Conservation (phyloP, 2,329 filamentous ascomycete species). For the Ophiostoma australiae region DNA sequence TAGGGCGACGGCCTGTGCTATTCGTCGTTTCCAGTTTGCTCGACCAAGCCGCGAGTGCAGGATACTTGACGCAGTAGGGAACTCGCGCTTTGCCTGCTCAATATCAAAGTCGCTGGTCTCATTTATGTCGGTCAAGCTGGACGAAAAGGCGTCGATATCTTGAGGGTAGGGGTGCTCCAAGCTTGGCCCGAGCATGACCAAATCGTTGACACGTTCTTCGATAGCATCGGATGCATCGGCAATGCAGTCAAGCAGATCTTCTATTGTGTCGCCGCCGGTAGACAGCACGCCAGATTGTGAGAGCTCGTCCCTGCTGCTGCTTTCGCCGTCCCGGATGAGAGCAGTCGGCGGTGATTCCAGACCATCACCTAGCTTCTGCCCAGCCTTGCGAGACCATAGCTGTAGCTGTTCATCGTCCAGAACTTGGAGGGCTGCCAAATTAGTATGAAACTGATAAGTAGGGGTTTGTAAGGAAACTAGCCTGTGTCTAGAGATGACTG, state of each 20-base stretch:
- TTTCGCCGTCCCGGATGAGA: neutral
- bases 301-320: neutral
- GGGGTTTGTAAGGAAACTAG: neutral
- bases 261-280: neutral
- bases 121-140: conserved; percentile 23
- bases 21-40: conserved; percentile 25
- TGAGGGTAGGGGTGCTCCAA: conserved; percentile 25
- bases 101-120: conserved; percentile 25
- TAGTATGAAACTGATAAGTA: neutral
- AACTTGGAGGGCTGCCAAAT: conserved; percentile 19
- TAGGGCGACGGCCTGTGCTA: conserved; percentile 23
- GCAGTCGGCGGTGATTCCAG: neutral
- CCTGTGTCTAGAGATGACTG: conserved; percentile 25
- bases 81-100: conserved; percentile 22
- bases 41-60: conserved; percentile 25
- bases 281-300: conserved; percentile 3
- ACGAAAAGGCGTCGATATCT: conserved; percentile 24
- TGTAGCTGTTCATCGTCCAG: conserved; percentile 21
- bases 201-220: conserved; percentile 18
- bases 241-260: conserved; percentile 12
- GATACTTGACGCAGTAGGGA: conserved; percentile 24
- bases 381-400: conserved; percentile 14
- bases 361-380: neutral
- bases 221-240: conserved; percentile 6
- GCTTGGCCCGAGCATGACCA: conserved; percentile 26